phyloP scores from a whole-genome alignment of 2,329 filamentous ascomycete genomes.

The Passalora sequoiae region DNA sequence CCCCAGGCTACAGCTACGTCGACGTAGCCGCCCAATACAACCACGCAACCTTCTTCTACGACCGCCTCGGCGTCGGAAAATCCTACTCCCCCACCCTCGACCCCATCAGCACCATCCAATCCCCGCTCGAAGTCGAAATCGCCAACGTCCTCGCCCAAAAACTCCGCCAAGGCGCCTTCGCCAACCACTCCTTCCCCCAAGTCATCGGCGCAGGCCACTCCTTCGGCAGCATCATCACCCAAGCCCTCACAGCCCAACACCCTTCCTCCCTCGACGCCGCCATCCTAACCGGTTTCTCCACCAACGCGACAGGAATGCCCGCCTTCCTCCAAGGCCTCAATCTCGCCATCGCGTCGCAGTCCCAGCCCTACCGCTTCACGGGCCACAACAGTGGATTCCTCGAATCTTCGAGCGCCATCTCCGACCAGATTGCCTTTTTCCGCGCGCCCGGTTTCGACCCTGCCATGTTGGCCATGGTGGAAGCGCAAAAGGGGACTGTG shows the following conservation, averaged over 20 bases:
- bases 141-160: conserved; percentile 32
- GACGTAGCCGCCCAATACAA: conserved; percentile 37
- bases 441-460: conserved; percentile 30
- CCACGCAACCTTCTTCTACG: conserved; percentile 41
- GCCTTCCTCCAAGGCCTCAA: conserved; percentile 26
- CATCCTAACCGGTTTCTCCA: conserved; percentile 37
- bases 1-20: conserved; percentile 38
- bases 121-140: conserved; percentile 36
- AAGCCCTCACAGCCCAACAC: conserved; percentile 32
- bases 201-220: conserved; percentile 41
- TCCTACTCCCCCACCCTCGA: conserved; percentile 39
- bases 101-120: conserved; percentile 37
- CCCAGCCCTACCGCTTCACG: conserved; percentile 30
- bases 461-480: conserved; percentile 23
- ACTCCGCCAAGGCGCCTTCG: conserved; percentile 31
- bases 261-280: conserved; percentile 35
- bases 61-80: conserved; percentile 38
- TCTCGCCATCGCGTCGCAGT: conserved; percentile 28
- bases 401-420: conserved; percentile 21
- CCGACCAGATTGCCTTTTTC: conserved; percentile 33
- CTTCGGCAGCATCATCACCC: conserved; percentile 35
- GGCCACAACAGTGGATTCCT: conserved; percentile 29
- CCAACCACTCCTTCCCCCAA: conserved; percentile 29
- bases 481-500: conserved; percentile 28
- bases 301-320: conserved; percentile 22